These are phyloP conservation scores for Aspergillus egyptiacus DNA, from an alignment of 495 filamentous ascomycete genomes.

Conservation along the genomic window DNA sequence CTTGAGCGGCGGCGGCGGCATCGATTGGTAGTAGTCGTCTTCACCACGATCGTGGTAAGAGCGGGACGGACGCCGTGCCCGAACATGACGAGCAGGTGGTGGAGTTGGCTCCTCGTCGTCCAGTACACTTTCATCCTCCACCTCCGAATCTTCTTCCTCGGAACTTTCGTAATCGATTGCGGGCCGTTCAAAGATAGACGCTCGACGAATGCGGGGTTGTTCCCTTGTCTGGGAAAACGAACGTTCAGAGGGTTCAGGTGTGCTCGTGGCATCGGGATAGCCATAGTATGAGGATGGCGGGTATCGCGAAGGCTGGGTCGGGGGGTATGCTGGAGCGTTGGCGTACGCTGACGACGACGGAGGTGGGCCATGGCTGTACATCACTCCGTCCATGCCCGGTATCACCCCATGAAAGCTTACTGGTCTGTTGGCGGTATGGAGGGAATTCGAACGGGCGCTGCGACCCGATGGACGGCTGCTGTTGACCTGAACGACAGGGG, in stretches of 20 bases:
- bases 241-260: conserved; percentile 27
- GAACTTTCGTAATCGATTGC: conserved; percentile 24
- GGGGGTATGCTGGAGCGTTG: conserved; percentile 24
- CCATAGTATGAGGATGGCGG: conserved; percentile 18
- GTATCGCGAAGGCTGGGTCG: conserved; percentile 22
- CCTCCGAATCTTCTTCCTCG: conserved; percentile 18
- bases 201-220: conserved; percentile 25
- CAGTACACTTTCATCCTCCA: conserved; percentile 24
- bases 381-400: conserved; percentile 25
- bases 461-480: conserved; percentile 25
- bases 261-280: conserved; percentile 11
- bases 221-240: conserved; percentile 33
- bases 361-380: conserved; percentile 36
- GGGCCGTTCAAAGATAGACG: conserved; percentile 31
- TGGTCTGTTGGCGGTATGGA: conserved; percentile 34
- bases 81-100: conserved; percentile 17
- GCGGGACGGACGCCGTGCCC: conserved; percentile 21
- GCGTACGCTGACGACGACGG: conserved; percentile 33
- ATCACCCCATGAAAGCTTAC: conserved; percentile 41
- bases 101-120: conserved; percentile 19
- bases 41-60: conserved; percentile 31
- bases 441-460: conserved; percentile 28
- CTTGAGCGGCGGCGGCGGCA: conserved; percentile 40
- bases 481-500: conserved; percentile 24
- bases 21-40: conserved; percentile 36